Evolutionary conservation across 2,329 filamentous ascomycete genomes (phyloP), one percentile per base, ranked within the genome.

Genomic region (Colletotrichum navitas): DNA sequence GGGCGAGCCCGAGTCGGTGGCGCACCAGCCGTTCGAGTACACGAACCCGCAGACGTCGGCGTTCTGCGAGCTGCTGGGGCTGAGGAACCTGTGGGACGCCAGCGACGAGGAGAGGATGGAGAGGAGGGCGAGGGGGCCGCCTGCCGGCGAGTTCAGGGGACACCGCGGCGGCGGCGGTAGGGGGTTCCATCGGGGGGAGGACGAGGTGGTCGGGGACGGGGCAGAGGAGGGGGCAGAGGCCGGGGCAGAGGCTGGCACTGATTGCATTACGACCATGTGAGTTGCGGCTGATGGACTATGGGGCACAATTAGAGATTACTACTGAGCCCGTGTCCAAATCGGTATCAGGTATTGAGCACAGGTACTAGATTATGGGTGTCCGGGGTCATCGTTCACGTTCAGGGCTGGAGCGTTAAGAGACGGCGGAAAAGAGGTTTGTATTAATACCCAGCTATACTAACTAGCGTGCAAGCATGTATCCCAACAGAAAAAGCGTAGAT

Each of bases 1-100:
- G 1, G 82, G 84, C 0, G 82, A 86, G 8, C 88, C 90, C 0
- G 88, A 91, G 74, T 85, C 83, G 32, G 88, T 90, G 0, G 77
- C 84, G 0, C 84, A 91, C n/a, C 88, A 90, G 79, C 94, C 94
- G 1, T 83, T 85, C 1, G 95, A 98, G 81, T 95, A 95, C 79
- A 94, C 90, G 5, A 98, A 96, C 78, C 91, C 92, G 16, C 95
- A 98, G 82, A 98, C 94, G 8, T 85, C 84, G n/a, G 82, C 85
- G 3, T 98, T 95, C 78, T 99, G 96, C 80, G 84, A 91, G 67
- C 82, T 98, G 66, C 77, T 98, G 1, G 90, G 88, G 11, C 90
- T 99, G 43, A 83, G 88, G 7, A 97, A 98, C 79, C 85, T 91
- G 12, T 97, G 90, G 85, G 86, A 92, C 76, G 88, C 92, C 2